Evolutionary conservation across 2,329 filamentous ascomycete genomes (phyloP).

Genomic region (Ilyonectria destructans): DNA sequence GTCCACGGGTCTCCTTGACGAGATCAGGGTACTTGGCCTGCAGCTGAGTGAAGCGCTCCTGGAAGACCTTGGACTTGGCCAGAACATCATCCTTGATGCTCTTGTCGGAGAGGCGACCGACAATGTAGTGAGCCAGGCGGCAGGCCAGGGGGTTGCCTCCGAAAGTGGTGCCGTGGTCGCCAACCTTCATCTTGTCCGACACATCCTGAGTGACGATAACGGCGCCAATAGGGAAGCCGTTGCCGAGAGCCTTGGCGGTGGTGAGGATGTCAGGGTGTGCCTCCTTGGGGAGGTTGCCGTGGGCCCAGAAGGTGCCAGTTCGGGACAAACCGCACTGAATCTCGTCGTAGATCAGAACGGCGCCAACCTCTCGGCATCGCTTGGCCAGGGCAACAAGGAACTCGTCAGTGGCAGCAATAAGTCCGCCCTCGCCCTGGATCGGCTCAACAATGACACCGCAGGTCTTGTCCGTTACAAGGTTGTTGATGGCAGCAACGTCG

Average conservation of each 20-base stretch:
- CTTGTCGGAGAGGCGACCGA: conserved; percentile 81
- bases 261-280: conserved; percentile 96
- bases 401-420: conserved; percentile 85
- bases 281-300: conserved; percentile 79
- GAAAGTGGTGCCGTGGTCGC: conserved; percentile 95
- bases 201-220: conserved; percentile 61
- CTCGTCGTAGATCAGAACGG: conserved; percentile 94
- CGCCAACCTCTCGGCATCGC: conserved; percentile 89
- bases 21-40: conserved; percentile 73
- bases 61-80: conserved; percentile 73
- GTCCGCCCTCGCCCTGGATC: conserved; percentile 96
- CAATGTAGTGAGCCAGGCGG: conserved; percentile 88
- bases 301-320: conserved; percentile 93
- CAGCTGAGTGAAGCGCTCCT: conserved; percentile 64
- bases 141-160: conserved; percentile 92
- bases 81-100: conserved; percentile 80
- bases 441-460: conserved; percentile 97
- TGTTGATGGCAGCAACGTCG: conserved; percentile 79
- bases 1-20: conserved; percentile 85
- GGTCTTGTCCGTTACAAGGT: conserved; percentile 86
- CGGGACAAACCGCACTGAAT: conserved; percentile 95
- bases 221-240: conserved; percentile 95
- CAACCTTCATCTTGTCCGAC: conserved; percentile 64
- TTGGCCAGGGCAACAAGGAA: conserved; percentile 89
- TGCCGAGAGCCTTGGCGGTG: conserved; percentile 95